A percentile compares a stretch with the other conserved stretches of the same genome.
These are phyloP conservation scores for Psilocybe cyanescens DNA, from an alignment of 768 basidiomycete species.

Conservation along the genomic window DNA sequence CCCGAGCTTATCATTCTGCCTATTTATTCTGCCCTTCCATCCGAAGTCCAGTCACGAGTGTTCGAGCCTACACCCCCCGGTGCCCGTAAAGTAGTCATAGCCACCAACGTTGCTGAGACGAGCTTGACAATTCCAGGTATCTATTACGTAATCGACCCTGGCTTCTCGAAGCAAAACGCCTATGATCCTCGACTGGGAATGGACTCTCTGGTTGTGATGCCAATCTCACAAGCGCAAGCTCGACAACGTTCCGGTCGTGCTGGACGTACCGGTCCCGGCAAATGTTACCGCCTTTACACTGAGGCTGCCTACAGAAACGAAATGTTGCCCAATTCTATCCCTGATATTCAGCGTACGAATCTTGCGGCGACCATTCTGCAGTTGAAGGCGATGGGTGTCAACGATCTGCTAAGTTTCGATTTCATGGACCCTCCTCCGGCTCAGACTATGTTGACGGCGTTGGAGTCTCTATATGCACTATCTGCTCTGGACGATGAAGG, in stretches of 20 bases:
- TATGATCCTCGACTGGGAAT: conserved; percentile 97
- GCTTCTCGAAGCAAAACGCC: conserved; percentile 98
- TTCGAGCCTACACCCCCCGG: conserved; percentile 98
- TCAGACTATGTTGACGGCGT: conserved; percentile 94
- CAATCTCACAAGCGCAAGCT: conserved; percentile 98
- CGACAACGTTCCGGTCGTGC: conserved; percentile 95
- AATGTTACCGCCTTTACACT: conserved; percentile 97
- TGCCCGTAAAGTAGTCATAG: conserved; percentile 98
- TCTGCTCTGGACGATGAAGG: conserved; percentile 98
- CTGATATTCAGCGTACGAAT: conserved; percentile 97
- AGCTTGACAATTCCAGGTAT: conserved; percentile 98
- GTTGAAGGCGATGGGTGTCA: conserved; percentile 98
- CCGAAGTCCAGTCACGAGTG: conserved; percentile 96
- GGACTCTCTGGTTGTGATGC: conserved; percentile 99
- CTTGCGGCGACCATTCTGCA: conserved; percentile 91
- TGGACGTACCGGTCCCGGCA: conserved; percentile 96
- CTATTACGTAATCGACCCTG: conserved; percentile 98
- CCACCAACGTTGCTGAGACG: conserved; percentile 99
- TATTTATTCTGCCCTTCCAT: conserved; percentile 97
- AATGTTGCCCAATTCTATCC: conserved; percentile 97
- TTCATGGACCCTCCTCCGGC: conserved; percentile 99
- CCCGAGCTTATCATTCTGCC: conserved; percentile 96
- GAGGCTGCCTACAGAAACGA: conserved; percentile 99
- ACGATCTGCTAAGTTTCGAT: conserved; percentile 96
- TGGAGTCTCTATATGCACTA: conserved; percentile 92